Percentiles rank a stretch among this genome's conserved stretches.
Conservation (phyloP, 768 basidiomycete species). For the Suillus fuscotomentosus region DNA sequence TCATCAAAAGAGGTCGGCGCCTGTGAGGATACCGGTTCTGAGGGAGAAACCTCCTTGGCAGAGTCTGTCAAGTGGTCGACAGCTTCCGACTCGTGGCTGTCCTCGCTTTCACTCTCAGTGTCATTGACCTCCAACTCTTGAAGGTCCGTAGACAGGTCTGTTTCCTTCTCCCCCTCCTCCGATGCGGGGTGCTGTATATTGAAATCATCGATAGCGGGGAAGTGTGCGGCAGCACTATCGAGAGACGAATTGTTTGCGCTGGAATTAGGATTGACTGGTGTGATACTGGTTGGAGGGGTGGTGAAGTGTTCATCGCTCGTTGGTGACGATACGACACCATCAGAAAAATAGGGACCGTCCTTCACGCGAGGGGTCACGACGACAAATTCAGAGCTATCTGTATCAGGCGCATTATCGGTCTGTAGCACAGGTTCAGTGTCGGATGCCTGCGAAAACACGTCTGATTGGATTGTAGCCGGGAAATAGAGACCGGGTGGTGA, state of each 20-base stretch:
- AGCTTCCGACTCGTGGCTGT: constrained; percentile 25
- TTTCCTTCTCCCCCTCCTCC: constrained; percentile 33
- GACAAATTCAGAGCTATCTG: constrained; percentile 19
- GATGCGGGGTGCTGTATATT: constrained; percentile 8
- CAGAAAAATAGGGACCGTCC: constrained; percentile 12
- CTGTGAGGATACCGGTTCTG: constrained; percentile 9
- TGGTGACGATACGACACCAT: constrained; percentile 26
- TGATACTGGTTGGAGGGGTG: constrained; percentile 53
- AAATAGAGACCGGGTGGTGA: constrained; percentile 13
- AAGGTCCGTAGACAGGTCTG: constrained; percentile 51
- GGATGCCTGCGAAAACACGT: constrained; percentile 44
- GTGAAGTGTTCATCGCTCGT: constrained; percentile 54
- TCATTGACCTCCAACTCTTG: constrained; percentile 60
- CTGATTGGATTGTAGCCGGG: constrained; percentile 24
- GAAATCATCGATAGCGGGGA: constrained; percentile 38
- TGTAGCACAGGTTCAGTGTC: constrained; percentile 12
- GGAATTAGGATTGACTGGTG: constrained; percentile 19
- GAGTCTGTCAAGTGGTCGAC: background rate
- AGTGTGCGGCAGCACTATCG: constrained; percentile 26
- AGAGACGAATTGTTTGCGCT: constrained; percentile 23
- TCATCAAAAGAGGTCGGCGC: constrained; percentile 50
- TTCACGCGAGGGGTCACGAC: constrained; percentile 20
- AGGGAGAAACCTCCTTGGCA: constrained; percentile 4
- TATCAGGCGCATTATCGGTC: constrained; percentile 20
- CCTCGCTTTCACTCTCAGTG: constrained; percentile 50